phyloP scores from a whole-genome alignment of 2,329 filamentous ascomycete species.

The Epichloe sibirici region DNA sequence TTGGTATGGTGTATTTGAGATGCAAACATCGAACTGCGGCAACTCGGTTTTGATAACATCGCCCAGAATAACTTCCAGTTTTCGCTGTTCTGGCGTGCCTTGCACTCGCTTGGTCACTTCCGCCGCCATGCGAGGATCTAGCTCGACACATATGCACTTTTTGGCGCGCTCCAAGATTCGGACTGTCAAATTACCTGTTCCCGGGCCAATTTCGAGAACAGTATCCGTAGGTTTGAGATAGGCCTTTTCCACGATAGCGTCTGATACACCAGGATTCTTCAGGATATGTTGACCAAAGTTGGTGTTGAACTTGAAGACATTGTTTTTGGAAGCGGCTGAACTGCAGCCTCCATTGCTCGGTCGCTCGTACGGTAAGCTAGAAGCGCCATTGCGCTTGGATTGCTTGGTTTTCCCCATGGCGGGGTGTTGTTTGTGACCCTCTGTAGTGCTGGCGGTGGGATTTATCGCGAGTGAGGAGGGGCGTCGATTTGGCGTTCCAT shows the following conservation, averaged over 20 bases:
- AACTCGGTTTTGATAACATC: conserved; percentile 78
- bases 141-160: conserved; percentile 71
- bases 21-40: conserved; percentile 68
- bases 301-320: conserved; percentile 96
- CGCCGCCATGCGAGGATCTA: conserved; percentile 93
- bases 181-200: conserved; percentile 80
- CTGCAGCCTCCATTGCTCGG: conserved; percentile 13
- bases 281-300: conserved; percentile 80
- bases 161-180: conserved; percentile 81
- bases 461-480: conserved; percentile 1
- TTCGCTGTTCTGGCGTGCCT: conserved; percentile 71
- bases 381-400: conserved; percentile 39
- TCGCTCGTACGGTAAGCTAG: conserved; percentile 31
- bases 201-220: conserved; percentile 86
- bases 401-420: conserved; percentile 41
- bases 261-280: conserved; percentile 78
- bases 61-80: conserved; percentile 77
- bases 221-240: conserved; percentile 80
- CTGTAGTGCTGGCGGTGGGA: conserved; percentile 1
- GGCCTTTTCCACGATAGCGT: conserved; percentile 61
- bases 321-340: conserved; percentile 41
- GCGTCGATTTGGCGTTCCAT: neutral
- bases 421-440: conserved; percentile 1
- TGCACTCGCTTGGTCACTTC: conserved; percentile 92
- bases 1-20: conserved; percentile 55